Base-by-base conservation (phyloP, 441 rosid genomes). In the Croton setiger region DNA sequence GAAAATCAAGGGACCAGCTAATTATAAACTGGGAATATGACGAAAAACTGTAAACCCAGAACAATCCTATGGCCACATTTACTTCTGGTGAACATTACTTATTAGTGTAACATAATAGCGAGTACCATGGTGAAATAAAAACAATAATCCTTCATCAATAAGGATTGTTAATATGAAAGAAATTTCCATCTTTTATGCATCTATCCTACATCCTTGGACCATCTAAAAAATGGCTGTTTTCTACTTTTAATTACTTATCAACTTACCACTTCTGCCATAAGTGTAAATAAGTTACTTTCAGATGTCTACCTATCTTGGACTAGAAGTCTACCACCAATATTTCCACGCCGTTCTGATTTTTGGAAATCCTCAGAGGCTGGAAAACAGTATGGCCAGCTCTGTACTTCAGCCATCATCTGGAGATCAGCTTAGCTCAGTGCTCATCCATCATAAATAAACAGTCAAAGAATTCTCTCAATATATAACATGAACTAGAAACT, bases 371-470 rank as follows among this genome's bases (percentile, higher is more conserved):
- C 82, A 0, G 92, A 87, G 60, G 86, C 89, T 1, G 88, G 92
- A 73, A 92, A 90, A 57, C 71, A 69, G 71, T 90, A 90, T 10
- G 99, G 99, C 99, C 99, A 94, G 63, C 85, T 83, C 77, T 92
- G 81, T 12, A 77, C 84, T 86, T 92, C 93, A 18, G 66, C 51
- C 59, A 78, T 66, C 84, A 77, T 78, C 98, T 94, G 80, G 47
- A 76, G 31, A 60, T 45, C 48, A 63, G 13, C 55, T 20, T 61
- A 37, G 27, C 33, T 54, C 71, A 72, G 52, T 33, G 17, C 71
- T 73, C 23, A 10, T 63, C 65, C 66, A 66, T 59, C 57, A 31
- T 48, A 65, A 56, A 69, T 71, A 63, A 73, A 68, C 59, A 65
- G 35, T 37, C 67, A 69, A 72, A 21, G 37, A 65, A 51, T 57